A percentile compares a stretch with the other conserved stretches of the same genome.
Evolutionary conservation across 129 eudicot species (phyloP).

Genomic region (Apium graveolens): DNA sequence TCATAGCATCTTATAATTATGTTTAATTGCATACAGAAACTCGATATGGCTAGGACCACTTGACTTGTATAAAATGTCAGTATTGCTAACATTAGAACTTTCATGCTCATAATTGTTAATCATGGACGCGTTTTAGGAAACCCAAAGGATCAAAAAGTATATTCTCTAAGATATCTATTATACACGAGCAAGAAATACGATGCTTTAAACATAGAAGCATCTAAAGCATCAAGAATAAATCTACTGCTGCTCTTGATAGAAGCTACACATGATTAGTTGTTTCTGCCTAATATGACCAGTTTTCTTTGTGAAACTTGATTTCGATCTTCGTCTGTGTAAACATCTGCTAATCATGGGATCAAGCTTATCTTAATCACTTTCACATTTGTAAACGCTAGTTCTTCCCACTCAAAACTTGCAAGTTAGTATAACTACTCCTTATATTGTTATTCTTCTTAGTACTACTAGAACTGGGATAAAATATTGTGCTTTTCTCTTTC

Average conservation of each 20-base stretch:
- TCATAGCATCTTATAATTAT: neutral
- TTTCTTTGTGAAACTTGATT: neutral
- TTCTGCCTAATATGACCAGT: neutral
- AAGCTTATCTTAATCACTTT: neutral
- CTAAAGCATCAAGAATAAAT: neutral
- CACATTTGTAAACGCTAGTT: neutral
- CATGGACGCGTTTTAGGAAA: neutral
- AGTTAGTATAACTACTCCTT: neutral
- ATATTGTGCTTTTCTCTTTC: neutral
- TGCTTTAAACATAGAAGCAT: neutral
- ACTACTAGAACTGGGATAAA: neutral
- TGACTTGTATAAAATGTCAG: neutral
- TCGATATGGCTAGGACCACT: neutral
- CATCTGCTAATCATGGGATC: neutral
- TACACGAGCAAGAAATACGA: neutral
- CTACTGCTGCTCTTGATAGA: neutral
- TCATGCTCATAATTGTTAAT: too few relatives aligned
- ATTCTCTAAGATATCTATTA: neutral
- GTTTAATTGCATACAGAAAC: neutral
- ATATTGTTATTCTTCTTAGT: neutral
- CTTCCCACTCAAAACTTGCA: neutral
- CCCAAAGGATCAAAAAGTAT: neutral
- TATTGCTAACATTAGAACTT: neutral
- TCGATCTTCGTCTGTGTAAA: neutral
- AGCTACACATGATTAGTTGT: neutral